Conservation (phyloP, 768 basidiomycete species). For the Boletus coccyginus region DNA sequence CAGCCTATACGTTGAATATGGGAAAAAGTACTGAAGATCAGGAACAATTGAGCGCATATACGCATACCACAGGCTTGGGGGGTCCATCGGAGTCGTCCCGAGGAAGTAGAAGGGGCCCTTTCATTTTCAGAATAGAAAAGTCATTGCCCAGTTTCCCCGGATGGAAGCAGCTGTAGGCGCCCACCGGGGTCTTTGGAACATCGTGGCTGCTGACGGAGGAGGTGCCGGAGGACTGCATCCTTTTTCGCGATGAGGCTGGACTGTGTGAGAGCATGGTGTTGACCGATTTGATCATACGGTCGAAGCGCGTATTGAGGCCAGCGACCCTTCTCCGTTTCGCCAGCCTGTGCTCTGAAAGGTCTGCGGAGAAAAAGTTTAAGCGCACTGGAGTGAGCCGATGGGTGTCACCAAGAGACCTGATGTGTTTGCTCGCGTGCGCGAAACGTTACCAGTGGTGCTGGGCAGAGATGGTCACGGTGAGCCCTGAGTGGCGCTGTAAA, state of each 20-base stretch:
- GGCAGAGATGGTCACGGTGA: not conserved
- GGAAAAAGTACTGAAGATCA: slow-evolving; percentile 11
- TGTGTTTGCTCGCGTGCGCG: not conserved
- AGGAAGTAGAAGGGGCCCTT: slow-evolving; percentile 1
- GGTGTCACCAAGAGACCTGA: slow-evolving; percentile 13
- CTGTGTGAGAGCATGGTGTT: slow-evolving; percentile 35
- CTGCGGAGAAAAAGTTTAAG: slow-evolving; percentile 7
- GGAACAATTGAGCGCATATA: slow-evolving; percentile 27
- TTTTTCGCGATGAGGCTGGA: slow-evolving; percentile 27
- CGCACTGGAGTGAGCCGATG: not conserved
- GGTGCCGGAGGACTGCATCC: slow-evolving; percentile 41
- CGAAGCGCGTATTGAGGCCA: slow-evolving; percentile 58
- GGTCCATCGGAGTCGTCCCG: slow-evolving; percentile 5
- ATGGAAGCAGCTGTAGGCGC: slow-evolving; percentile 36
- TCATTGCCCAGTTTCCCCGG: slow-evolving; percentile 36
- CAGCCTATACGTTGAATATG: slow-evolving; percentile 14
- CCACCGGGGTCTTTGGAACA: slow-evolving; percentile 39
- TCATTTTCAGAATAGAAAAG: slow-evolving; percentile 46
- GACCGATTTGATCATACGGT: slow-evolving; percentile 65
- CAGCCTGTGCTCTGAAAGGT: slow-evolving; percentile 7
- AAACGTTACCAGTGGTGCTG: not conserved
- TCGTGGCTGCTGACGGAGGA: slow-evolving; percentile 44
- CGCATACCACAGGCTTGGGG: slow-evolving; percentile 23
- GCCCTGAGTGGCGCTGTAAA: not conserved
- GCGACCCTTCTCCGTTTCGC: slow-evolving; percentile 49